Conservation (phyloP, 73 alveolate species). For the Paramecium caudatum region DNA sequence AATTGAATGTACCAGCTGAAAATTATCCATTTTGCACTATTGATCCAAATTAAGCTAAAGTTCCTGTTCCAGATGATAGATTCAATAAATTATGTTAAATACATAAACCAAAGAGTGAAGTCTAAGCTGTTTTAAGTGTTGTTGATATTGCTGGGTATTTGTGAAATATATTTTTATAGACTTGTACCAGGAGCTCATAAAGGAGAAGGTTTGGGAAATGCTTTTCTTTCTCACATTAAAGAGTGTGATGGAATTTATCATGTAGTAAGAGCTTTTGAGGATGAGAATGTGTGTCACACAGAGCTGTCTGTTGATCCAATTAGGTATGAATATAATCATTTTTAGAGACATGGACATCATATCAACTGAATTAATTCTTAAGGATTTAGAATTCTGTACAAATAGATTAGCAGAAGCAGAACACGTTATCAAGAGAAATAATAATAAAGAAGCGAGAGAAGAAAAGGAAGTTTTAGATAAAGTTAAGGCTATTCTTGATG, state of each 20-base stretch:
- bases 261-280: constrained; percentile 98
- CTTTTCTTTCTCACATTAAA: constrained; percentile 95
- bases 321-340: background rate
- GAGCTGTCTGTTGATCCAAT: constrained; percentile 98
- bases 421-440: constrained; percentile 91
- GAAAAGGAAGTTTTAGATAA: constrained; percentile 90
- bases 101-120: constrained; percentile 92
- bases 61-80: constrained; percentile 96
- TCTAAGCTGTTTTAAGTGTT: constrained; percentile 93
- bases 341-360: constrained; percentile 95
- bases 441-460: constrained; percentile 88
- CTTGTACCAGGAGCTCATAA: constrained; percentile 97
- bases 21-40: constrained; percentile 99
- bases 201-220: constrained; percentile 99
- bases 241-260: constrained; percentile 98
- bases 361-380: constrained; percentile 91
- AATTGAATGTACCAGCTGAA: constrained; percentile 96
- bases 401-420: constrained; percentile 90
- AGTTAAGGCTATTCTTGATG: constrained; percentile 84
- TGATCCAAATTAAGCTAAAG: constrained; percentile 98
- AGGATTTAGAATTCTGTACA: constrained; percentile 88
- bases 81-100: constrained; percentile 86
- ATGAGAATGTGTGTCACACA: constrained; percentile 94
- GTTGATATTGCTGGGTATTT: constrained; percentile 97
- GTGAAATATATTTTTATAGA: background rate